Percentiles rank a stretch among this genome's conserved stretches.
phyloP scores from a whole-genome alignment of 1,284 basidiomycete genomes.

The Puccinia triticina region DNA sequence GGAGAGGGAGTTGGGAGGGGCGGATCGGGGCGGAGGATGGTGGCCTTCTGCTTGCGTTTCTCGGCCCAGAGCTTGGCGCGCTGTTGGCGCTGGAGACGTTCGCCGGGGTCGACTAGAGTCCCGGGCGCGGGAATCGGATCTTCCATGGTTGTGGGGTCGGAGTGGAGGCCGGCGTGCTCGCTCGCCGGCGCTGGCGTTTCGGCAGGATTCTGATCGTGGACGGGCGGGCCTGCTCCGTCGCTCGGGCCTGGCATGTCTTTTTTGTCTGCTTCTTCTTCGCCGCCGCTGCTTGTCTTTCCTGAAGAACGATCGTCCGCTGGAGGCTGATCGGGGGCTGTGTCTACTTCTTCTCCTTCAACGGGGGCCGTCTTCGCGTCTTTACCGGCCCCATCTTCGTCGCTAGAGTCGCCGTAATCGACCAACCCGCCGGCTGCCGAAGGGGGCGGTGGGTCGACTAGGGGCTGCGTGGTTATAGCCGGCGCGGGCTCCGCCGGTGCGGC shows the following conservation, averaged over 20 bases:
- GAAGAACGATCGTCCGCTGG: not conserved
- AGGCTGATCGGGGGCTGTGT: not conserved
- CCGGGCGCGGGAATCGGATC: not conserved
- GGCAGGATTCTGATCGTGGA: no score
- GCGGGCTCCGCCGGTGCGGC: not conserved
- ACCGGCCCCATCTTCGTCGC: conserved; percentile 12
- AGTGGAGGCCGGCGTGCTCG: not conserved
- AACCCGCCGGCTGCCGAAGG: not conserved
- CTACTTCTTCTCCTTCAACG: not conserved
- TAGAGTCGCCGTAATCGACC: conserved; percentile 45
- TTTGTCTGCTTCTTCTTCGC: no score
- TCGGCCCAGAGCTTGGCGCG: conserved; percentile 17
- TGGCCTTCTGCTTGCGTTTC: conserved; percentile 5
- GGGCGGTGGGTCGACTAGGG: not conserved
- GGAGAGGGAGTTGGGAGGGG: not conserved
- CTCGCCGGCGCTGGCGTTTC: no score
- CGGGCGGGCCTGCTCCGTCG: no score
- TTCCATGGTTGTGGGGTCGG: not conserved
- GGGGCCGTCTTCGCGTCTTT: not conserved
- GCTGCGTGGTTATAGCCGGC: not conserved
- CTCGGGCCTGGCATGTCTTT: no score
- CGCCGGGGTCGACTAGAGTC: not conserved
- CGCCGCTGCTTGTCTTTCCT: no score
- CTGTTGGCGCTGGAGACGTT: conserved; percentile 17
- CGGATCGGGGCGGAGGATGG: not conserved